Conservation (phyloP, 805 yeast genomes). For the Teunomyces funiuensis region DNA sequence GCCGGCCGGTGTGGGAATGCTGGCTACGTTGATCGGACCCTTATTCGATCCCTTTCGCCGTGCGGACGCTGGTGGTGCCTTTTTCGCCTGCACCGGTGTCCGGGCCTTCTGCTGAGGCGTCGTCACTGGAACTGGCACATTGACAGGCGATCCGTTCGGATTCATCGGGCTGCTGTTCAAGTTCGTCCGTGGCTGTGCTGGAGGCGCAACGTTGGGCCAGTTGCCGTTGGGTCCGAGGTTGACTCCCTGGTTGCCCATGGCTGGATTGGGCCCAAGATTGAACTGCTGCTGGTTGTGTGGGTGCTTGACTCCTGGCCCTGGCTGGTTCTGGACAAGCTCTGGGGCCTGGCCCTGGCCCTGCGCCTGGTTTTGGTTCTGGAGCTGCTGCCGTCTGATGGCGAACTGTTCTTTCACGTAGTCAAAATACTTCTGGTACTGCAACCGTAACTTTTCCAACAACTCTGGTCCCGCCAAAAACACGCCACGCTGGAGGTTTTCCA, state of each 20-base stretch:
- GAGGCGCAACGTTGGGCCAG: constrained; percentile 17
- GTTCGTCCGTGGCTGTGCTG: constrained; percentile 8
- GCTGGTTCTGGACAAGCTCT: too few relatives aligned
- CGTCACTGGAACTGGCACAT: background rate
- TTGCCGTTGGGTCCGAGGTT: constrained; percentile 13
- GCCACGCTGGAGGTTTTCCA: constrained; percentile 66
- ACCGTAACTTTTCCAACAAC: constrained; percentile 64
- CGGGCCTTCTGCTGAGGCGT: constrained; percentile 1
- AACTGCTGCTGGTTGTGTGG: constrained; percentile 7
- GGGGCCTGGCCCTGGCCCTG: constrained; percentile 14
- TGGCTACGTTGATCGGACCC: constrained; percentile 22
- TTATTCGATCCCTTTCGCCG: constrained; percentile 24
- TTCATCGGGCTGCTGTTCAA: constrained; percentile 28
- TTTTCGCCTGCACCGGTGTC: constrained; percentile 9
- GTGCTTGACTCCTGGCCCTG: too few relatives aligned
- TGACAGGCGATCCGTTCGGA: constrained; percentile 17
- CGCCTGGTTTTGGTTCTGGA: constrained; percentile 23
- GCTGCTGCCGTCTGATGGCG: constrained; percentile 36
- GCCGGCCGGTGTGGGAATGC: constrained; percentile 36
- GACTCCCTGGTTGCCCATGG: constrained; percentile 10
- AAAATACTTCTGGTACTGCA: constrained; percentile 73
- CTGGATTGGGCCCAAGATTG: constrained; percentile 3
- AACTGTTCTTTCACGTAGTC: constrained; percentile 70
- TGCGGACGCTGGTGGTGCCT: constrained; percentile 14
- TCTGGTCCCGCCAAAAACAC: constrained; percentile 72